Percentiles rank a stretch among this genome's conserved stretches.
phyloP scores from a whole-genome alignment of 192 early-diverging fungal species.

The Coemansia sp. region DNA sequence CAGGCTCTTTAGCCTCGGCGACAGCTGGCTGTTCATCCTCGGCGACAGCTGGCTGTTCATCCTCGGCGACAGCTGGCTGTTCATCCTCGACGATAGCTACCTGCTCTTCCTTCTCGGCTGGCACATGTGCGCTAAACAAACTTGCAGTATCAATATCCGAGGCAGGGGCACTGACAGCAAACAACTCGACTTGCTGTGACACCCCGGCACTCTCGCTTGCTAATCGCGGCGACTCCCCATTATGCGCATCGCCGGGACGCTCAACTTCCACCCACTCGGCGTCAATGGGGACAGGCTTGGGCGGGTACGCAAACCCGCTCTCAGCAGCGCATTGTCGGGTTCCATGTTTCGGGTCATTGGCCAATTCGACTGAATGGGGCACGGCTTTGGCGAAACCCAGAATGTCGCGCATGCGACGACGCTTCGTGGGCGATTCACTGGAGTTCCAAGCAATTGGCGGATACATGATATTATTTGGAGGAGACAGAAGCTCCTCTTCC shows the following conservation, averaged over 20 bases:
- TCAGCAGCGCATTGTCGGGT: background rate
- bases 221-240: background rate
- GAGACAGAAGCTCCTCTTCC: background rate
- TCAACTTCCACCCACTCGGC: slow-evolving; percentile 40
- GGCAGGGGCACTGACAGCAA: background rate
- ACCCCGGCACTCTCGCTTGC: background rate
- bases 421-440: background rate
- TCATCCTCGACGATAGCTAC: background rate
- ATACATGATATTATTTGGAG: slow-evolving; percentile 10
- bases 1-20: too few relatives aligned
- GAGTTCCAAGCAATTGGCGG: slow-evolving; percentile 20
- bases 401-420: slow-evolving; percentile 5
- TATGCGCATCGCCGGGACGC: background rate
- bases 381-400: too few relatives aligned
- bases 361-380: too few relatives aligned
- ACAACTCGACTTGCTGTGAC: slow-evolving; percentile 17
- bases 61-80: background rate
- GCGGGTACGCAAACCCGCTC: slow-evolving; percentile 35
- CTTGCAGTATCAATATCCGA: background rate
- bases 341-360: background rate
- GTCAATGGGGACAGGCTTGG: slow-evolving; percentile 39
- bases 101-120: background rate
- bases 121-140: background rate
- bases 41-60: background rate
- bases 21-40: background rate